These are phyloP conservation scores for Candida multigemmis DNA, from an alignment of 805 yeast genomes.

Conservation along the genomic window DNA sequence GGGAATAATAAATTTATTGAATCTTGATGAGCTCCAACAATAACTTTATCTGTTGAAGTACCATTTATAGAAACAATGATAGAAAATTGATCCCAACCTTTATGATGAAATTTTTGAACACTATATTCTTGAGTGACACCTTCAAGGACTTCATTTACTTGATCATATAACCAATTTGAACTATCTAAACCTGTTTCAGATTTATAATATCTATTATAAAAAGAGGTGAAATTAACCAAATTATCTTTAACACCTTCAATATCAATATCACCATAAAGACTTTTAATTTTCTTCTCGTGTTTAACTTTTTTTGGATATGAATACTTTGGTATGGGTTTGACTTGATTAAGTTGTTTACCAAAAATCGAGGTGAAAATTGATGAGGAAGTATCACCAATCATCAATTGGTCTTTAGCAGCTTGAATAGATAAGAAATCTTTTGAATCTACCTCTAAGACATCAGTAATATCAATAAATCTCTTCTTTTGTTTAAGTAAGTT, in stretches of 20 bases:
- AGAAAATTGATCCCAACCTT: slow-evolving; percentile 71
- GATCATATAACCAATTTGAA: slow-evolving; percentile 58
- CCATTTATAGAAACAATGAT: slow-evolving; percentile 62
- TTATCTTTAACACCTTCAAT: slow-evolving; percentile 38
- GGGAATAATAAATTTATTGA: slow-evolving; percentile 72
- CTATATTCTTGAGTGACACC: slow-evolving; percentile 16
- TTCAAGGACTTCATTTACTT: slow-evolving; percentile 31
- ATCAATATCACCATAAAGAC: slow-evolving; percentile 36
- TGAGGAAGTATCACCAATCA: slow-evolving; percentile 1
- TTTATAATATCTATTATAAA: slow-evolving; percentile 70
- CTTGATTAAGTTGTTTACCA: slow-evolving; percentile 15
- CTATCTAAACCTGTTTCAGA: slow-evolving; percentile 62
- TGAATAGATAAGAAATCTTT: neutral
- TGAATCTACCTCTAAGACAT: slow-evolving; percentile 6
- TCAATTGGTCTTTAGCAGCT: neutral
- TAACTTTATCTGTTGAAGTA: slow-evolving; percentile 39
- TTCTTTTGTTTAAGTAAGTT: slow-evolving; percentile 32
- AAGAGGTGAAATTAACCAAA: slow-evolving; percentile 57
- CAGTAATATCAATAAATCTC: slow-evolving; percentile 60
- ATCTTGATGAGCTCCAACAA: slow-evolving; percentile 88
- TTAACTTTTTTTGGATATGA: slow-evolving; percentile 43
- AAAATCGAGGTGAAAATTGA: slow-evolving; percentile 7
- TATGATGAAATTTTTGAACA: slow-evolving; percentile 48
- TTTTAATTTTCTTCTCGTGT: slow-evolving; percentile 27
- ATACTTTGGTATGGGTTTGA: slow-evolving; percentile 16